phyloP scores from a whole-genome alignment of 2,329 filamentous ascomycete species.

The Sporothrix mexicana region DNA sequence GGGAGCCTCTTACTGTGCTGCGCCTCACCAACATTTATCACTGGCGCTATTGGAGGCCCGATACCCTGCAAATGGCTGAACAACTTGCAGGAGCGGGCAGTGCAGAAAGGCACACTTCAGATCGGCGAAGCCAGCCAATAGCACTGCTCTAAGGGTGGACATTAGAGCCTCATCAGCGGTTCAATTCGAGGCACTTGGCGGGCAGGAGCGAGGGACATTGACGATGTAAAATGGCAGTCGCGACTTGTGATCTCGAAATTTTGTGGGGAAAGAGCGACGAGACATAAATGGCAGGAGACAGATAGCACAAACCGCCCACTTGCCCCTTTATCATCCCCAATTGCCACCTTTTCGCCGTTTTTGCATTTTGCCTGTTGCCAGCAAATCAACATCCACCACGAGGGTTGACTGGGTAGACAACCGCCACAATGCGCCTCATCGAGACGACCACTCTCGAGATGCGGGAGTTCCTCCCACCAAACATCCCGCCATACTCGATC shows the following conservation, averaged over 20 bases:
- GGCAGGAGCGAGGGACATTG: background rate
- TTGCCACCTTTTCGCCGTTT: background rate
- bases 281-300: background rate
- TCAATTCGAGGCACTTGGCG: background rate
- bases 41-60: background rate
- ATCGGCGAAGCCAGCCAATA: background rate
- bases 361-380: background rate
- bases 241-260: background rate
- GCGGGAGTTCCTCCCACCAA: constrained; percentile 33
- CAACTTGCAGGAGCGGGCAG: background rate
- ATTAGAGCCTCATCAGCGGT: background rate
- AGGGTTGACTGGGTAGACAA: background rate
- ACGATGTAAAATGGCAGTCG: background rate
- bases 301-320: background rate
- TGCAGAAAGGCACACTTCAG: background rate
- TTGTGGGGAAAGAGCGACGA: background rate
- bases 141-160: background rate
- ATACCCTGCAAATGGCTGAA: background rate
- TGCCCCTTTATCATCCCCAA: background rate
- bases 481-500: constrained; percentile 36
- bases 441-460: constrained; percentile 36
- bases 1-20: background rate
- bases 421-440: constrained; percentile 38
- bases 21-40: background rate
- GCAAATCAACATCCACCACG: background rate